Conservation (phyloP, 2,329 filamentous ascomycete species). For the Paramyrothecium roridum region DNA sequence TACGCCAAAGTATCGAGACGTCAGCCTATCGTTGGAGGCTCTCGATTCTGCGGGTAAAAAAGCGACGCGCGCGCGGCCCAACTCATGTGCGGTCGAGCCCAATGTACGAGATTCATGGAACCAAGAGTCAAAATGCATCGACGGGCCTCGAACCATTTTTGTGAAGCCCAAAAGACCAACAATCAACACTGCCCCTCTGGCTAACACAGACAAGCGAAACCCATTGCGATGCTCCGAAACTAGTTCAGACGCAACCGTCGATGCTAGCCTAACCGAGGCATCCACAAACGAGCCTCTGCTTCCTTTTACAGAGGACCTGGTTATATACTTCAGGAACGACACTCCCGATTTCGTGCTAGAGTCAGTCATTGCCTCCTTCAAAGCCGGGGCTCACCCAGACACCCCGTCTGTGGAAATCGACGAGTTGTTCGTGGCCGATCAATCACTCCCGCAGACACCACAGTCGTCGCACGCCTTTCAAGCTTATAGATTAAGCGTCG, state of each 20-base stretch:
- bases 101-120: conserved; percentile 14
- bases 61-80: conserved; percentile 11
- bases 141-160: conserved; percentile 25
- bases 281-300: conserved; percentile 39
- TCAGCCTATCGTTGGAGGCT: conserved; percentile 19
- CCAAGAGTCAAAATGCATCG: conserved; percentile 18
- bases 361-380: conserved; percentile 43
- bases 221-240: conserved; percentile 14
- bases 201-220: conserved; percentile 21
- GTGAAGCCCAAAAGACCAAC: conserved; percentile 23
- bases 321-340: conserved; percentile 50
- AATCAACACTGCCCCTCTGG: conserved; percentile 24
- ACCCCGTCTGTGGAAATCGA: conserved; percentile 9
- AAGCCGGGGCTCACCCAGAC: conserved; percentile 17
- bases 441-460: conserved; percentile 21
- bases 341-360: conserved; percentile 39
- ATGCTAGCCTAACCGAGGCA: not conserved
- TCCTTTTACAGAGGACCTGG: conserved; percentile 51
- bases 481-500: conserved; percentile 9
- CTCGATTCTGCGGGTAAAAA: conserved; percentile 6
- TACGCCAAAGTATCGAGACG: conserved; percentile 27
- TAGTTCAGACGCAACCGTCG: not conserved
- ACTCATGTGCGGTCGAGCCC: conserved; percentile 21
- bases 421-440: conserved; percentile 12
- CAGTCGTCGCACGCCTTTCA: conserved; percentile 11